phyloP scores from a whole-genome alignment of 345 rosid genomes.

The Populus deltoides region DNA sequence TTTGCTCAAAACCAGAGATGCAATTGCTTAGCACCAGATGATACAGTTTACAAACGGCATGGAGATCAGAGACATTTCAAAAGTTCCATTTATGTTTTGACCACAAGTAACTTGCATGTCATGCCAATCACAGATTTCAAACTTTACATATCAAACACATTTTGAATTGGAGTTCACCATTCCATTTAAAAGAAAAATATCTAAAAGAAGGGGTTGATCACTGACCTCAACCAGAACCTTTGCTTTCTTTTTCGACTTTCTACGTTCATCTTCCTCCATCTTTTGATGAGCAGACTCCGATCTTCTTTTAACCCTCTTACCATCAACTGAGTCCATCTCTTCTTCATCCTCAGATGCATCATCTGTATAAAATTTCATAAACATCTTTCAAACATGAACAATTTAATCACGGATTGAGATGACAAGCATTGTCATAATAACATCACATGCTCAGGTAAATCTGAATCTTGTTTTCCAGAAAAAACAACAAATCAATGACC shows the following conservation, averaged over 20 bases:
- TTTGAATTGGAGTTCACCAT: background rate
- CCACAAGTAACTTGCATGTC: background rate
- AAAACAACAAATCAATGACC: background rate
- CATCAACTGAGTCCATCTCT: slow-evolving; percentile 35
- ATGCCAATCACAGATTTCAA: background rate
- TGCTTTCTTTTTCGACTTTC: slow-evolving; percentile 63
- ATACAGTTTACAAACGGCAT: background rate
- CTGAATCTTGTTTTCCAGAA: background rate
- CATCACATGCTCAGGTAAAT: background rate
- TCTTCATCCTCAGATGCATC: slow-evolving; percentile 34
- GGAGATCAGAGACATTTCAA: background rate
- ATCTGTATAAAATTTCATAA: background rate
- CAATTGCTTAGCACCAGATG: background rate
- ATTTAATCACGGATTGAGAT: background rate
- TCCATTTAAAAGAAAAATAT: background rate
- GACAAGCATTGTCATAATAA: background rate
- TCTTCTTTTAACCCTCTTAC: slow-evolving; percentile 38
- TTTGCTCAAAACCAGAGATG: background rate
- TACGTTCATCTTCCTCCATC: slow-evolving; percentile 41
- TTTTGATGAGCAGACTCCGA: slow-evolving; percentile 33
- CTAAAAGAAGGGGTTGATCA: background rate
- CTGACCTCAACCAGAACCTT: slow-evolving; percentile 82
- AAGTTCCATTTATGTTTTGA: background rate
- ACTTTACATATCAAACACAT: background rate
- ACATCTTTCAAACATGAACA: background rate